Base-by-base conservation (phyloP, 495 filamentous ascomycete genomes). In the Penicillium pulvis region DNA sequence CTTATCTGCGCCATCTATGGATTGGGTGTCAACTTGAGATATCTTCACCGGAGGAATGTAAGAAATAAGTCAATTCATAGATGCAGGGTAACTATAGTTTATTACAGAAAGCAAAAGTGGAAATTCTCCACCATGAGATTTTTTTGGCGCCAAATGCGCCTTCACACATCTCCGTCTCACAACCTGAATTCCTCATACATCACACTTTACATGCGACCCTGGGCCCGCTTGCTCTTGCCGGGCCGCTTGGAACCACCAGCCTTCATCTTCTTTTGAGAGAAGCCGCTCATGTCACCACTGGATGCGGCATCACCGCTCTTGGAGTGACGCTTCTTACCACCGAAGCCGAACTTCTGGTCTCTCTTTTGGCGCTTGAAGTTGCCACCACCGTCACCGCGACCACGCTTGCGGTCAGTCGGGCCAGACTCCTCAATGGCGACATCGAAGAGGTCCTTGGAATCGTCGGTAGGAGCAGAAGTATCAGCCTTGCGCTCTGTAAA, bases 301-400 rank as follows among this genome's bases (percentile, higher is more conserved):
- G 87, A 91, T 31, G 77, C 69, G 44, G 92, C 91, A 75, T 97
- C 93, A 53, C 89, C 89, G 58, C 91, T 95, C 83, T 98, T 98
- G 41, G 81, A 71, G 71, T 88, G 83, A 51, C 87, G 80, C 84
- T 97, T 98, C 85, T 95, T 96, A 57, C 94, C 94, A 55, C 94
- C 94, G 72, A 90, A 94, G 24, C 94, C 94, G 70, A 86, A 97
- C 76, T 95, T 96, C 59, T 86, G 79, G 73, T 98, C 87, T 76
- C 92, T 94, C 86, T 96, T 96, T 69, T 89, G 85, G 46, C 94
- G 87, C 79, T 97, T 98, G 45, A 66, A 44, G 64, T 81, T 83
- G 49, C 82, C 77, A 33, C 72, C 75, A 58, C 76, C 72, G 35
- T 71, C 73, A 11, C 61, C 62, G 55, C 69, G 72, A 45, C 60